Conservation (phyloP, 306 rosid genomes). For the Pterocarpus macrocarpus region DNA sequence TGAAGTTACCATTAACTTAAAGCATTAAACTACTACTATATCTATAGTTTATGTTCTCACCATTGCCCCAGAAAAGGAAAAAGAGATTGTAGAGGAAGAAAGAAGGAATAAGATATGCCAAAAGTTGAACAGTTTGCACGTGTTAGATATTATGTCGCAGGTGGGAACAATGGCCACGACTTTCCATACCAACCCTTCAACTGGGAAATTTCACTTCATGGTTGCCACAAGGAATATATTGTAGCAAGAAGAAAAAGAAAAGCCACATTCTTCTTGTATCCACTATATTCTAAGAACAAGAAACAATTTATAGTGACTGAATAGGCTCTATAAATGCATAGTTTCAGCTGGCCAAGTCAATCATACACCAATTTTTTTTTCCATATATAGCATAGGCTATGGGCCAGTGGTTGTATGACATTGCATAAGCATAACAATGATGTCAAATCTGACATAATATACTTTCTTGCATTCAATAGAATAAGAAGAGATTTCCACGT, state of each 20-base stretch:
- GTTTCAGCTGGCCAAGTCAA: slow-evolving; percentile 31
- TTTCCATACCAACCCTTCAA: neutral
- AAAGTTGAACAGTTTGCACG: slow-evolving; percentile 5
- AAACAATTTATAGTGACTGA: slow-evolving; percentile 29
- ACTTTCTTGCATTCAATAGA: slow-evolving; percentile 35
- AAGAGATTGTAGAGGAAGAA: no score
- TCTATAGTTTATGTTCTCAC: no score
- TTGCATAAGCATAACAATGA: neutral
- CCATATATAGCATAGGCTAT: neutral
- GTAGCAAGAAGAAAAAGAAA: slow-evolving; percentile 34
- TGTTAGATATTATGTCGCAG: neutral
- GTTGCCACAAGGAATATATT: neutral
- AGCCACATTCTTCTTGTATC: slow-evolving; percentile 39
- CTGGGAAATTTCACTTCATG: neutral
- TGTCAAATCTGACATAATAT: slow-evolving; percentile 39
- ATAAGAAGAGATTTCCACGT: neutral
- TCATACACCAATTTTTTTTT: slow-evolving; percentile 30
- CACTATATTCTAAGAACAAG: slow-evolving; percentile 43
- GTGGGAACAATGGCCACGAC: slow-evolving; percentile 3
- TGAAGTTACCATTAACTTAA: no score
- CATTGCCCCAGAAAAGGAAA: no score
- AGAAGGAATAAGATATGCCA: neutral
- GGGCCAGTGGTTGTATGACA: slow-evolving; percentile 42
- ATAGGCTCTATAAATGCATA: slow-evolving; percentile 25
- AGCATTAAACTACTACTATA: no score